Base-by-base conservation (phyloP, 2,329 filamentous ascomycete genomes). In the Pseudogymnoascus sp. region DNA sequence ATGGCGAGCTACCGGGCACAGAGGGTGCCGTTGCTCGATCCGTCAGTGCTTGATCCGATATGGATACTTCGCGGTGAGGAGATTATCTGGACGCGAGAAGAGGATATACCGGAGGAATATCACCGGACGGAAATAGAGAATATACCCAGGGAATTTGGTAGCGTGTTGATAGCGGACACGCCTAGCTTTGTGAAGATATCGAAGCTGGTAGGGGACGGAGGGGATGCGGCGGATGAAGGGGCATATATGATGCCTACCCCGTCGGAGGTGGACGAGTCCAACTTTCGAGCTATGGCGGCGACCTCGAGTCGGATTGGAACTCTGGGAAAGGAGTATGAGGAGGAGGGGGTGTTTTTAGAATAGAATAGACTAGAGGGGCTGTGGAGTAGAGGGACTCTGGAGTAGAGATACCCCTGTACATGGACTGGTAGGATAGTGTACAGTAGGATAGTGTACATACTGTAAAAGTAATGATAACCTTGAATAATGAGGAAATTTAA, bases 381-480 rank as follows among this genome's bases (percentile, higher is more conserved):
- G 9, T 12, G 42, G 19, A 19, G 19, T 19, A 19, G 30, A 11
- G 8, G 3, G 30, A 9, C 8, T 30, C 8, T n/a, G 49, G 28
- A 19, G 3, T 45, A 6, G 45, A 33, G n/a, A 49, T 49, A 49
- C 23, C 23, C 14, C 8, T 30, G 45, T 33, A 33, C 8, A 19
- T 55, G 28, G 11, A 19, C 5, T 33, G 12, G 28, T 52, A 30
- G 28, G 5, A 19, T 19, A 19, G 19, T 28, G 25, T 28, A 28
- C 25, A 19, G 19, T 19, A 19, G 35, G 16, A 55, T 33, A 55
- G 45, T 55, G 28, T 55, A 33, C 28, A 55, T 55, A 55, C 9
- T 55, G 45, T 55, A 55, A 55, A 55, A 55, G 49, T 33, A 55
- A 55, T 55, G 49, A 55, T 33, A 22, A 33, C n/a, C 49, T 55